These are phyloP conservation scores for Stipa capillata DNA, from an alignment of 176 grass and related monocot genomes.

Conservation along the genomic window DNA sequence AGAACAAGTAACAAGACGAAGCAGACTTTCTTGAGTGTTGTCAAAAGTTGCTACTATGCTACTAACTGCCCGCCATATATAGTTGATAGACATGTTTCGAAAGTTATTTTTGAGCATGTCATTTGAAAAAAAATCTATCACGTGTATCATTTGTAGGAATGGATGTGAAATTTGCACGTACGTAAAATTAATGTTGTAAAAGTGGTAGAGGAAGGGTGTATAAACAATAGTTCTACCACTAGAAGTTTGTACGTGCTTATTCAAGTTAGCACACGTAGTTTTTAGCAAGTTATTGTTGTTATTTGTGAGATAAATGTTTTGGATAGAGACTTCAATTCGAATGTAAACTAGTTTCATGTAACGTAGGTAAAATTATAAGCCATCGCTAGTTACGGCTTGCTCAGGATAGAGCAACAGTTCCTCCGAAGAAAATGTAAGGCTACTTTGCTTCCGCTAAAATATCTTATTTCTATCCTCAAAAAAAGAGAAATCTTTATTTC, in stretches of 20 bases:
- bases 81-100: conserved; percentile 27
- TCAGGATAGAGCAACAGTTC: too few species aligned
- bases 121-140: neutral
- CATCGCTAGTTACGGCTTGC: neutral
- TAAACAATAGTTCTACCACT: neutral
- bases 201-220: neutral
- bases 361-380: neutral
- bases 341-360: neutral
- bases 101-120: conserved; percentile 39
- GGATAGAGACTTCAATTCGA: neutral
- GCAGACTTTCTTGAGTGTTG: conserved; percentile 34
- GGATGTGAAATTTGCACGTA: neutral
- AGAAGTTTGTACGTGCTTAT: neutral
- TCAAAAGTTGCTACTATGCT: conserved; percentile 47
- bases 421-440: too few species aligned
- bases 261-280: neutral
- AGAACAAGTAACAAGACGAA: conserved; percentile 12
- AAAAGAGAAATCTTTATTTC: too few species aligned
- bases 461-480: too few species aligned
- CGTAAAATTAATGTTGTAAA: neutral
- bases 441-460: too few species aligned
- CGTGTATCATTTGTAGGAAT: neutral
- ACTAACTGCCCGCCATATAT: conserved; percentile 12
- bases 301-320: neutral
- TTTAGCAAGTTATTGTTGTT: neutral